phyloP scores from a whole-genome alignment of 2,329 filamentous ascomycete species.

The Diaporthe citrichinensis region DNA sequence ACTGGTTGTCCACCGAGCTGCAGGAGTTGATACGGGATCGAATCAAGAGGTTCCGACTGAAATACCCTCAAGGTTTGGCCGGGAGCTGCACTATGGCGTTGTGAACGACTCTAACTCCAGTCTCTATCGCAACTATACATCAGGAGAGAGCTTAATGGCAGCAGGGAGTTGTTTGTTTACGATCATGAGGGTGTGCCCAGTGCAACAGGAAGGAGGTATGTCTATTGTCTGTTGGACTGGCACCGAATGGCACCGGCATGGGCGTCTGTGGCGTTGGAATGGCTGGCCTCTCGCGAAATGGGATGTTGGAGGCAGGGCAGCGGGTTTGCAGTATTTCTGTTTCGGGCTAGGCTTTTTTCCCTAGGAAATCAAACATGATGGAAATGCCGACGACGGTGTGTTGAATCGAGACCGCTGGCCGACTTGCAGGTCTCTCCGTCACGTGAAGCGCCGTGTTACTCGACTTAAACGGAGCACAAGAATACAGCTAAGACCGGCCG shows the following conservation, averaged over 20 bases:
- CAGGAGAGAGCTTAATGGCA: neutral
- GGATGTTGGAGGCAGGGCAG: constrained; percentile 9
- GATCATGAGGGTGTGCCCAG: constrained; percentile 2
- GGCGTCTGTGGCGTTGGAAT: constrained; percentile 29
- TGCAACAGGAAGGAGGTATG: neutral
- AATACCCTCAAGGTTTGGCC: no score
- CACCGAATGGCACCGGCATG: constrained; percentile 21
- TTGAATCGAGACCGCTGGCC: neutral
- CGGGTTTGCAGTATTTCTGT: constrained; percentile 14
- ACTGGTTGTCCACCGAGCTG: no score
- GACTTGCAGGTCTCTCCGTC: neutral
- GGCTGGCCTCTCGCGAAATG: neutral
- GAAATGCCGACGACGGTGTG: neutral
- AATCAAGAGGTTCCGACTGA: neutral
- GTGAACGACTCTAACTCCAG: neutral
- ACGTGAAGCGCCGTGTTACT: neutral
- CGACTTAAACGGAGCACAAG: neutral
- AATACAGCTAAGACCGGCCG: neutral
- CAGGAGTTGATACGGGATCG: neutral
- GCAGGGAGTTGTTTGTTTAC: neutral
- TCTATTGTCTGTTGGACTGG: neutral
- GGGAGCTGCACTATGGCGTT: neutral
- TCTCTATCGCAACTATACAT: neutral
- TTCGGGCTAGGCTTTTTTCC: neutral
- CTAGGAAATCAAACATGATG: neutral